phyloP scores from a whole-genome alignment of 106 monocot species.

The Dendrobium catenatum region DNA sequence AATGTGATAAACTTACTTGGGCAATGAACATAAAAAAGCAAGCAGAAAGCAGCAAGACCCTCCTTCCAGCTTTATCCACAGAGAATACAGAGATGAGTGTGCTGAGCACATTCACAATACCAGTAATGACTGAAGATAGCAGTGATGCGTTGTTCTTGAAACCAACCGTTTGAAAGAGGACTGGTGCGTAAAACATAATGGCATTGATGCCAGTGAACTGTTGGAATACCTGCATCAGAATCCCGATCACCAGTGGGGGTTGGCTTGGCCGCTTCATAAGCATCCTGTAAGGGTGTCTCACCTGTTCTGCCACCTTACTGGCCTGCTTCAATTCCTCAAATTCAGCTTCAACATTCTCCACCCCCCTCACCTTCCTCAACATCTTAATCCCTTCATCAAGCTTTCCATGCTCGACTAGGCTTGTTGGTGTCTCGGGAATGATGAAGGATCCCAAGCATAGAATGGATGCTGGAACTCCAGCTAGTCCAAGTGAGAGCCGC shows the following conservation, averaged over 20 bases:
- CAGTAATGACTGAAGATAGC: slow-evolving; percentile 26
- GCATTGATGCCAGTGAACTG: slow-evolving; percentile 44
- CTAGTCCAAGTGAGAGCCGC: slow-evolving; percentile 41
- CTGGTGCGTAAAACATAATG: slow-evolving; percentile 40
- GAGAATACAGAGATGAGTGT: slow-evolving; percentile 24
- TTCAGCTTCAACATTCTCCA: slow-evolving; percentile 15
- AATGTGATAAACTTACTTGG: slow-evolving; percentile 9
- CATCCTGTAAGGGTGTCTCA: slow-evolving; percentile 24
- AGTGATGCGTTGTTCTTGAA: slow-evolving; percentile 34
- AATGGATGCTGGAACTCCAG: slow-evolving; percentile 35
- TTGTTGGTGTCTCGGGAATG: slow-evolving; percentile 34
- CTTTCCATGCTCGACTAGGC: slow-evolving; percentile 28
- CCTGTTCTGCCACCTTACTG: slow-evolving; percentile 14
- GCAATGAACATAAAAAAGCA: slow-evolving; percentile 27
- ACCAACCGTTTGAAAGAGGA: slow-evolving; percentile 32
- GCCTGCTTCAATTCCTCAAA: slow-evolving; percentile 21
- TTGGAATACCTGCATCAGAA: slow-evolving; percentile 36
- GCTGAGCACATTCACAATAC: slow-evolving; percentile 18
- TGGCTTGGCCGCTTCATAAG: slow-evolving; percentile 17
- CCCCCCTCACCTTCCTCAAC: slow-evolving; percentile 26
- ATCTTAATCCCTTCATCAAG: slow-evolving; percentile 3
- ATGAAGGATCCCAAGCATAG: slow-evolving; percentile 25
- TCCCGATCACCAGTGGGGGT: slow-evolving; percentile 34
- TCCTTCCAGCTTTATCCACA: slow-evolving; percentile 28
- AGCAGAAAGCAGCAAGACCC: slow-evolving; percentile 25